A percentile compares a stretch with the other conserved stretches of the same genome.
Evolutionary conservation across 768 basidiomycete species (phyloP).

Genomic region (Agaricus blazei): DNA sequence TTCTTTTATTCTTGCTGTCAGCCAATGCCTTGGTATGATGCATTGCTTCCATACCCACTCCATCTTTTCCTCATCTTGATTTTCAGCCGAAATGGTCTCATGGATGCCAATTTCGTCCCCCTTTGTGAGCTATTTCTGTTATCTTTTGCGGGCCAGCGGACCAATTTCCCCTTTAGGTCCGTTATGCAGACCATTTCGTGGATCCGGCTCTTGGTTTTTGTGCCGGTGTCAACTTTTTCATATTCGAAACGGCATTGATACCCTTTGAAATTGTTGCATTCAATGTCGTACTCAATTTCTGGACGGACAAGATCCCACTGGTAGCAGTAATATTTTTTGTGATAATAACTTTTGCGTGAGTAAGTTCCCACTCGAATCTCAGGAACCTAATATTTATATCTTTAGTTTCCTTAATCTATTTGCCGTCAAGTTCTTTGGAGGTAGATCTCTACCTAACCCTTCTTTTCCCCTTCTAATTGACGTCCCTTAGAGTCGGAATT

Average conservation of each 20-base stretch:
- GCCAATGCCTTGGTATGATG: slow-evolving; percentile 38
- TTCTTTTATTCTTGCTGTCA: slow-evolving; percentile 43
- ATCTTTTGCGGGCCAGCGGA: background rate
- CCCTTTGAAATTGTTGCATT: slow-evolving; percentile 53
- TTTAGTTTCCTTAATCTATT: slow-evolving; percentile 40
- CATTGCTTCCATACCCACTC: background rate
- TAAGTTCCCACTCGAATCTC: background rate
- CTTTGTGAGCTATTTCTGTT: slow-evolving; percentile 40
- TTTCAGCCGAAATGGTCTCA: slow-evolving; percentile 76
- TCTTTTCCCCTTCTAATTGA: background rate
- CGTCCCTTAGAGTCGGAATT: slow-evolving; percentile 43
- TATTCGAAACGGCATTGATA: slow-evolving; percentile 38
- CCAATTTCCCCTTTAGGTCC: slow-evolving; percentile 27
- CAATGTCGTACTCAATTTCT: slow-evolving; percentile 46
- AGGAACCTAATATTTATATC: slow-evolving; percentile 1
- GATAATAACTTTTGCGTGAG: slow-evolving; percentile 36
- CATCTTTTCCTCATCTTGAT: slow-evolving; percentile 15
- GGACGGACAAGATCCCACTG: slow-evolving; percentile 46
- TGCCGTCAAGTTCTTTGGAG: slow-evolving; percentile 46
- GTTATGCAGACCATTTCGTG: slow-evolving; percentile 56
- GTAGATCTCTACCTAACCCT: slow-evolving; percentile 18
- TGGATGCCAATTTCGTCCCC: slow-evolving; percentile 77
- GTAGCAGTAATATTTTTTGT: slow-evolving; percentile 41
- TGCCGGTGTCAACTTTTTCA: slow-evolving; percentile 55
- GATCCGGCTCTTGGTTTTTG: slow-evolving; percentile 54